These are phyloP conservation scores for Beauveria sp. DNA, from an alignment of 2,329 filamentous ascomycete species.

Conservation along the genomic window DNA sequence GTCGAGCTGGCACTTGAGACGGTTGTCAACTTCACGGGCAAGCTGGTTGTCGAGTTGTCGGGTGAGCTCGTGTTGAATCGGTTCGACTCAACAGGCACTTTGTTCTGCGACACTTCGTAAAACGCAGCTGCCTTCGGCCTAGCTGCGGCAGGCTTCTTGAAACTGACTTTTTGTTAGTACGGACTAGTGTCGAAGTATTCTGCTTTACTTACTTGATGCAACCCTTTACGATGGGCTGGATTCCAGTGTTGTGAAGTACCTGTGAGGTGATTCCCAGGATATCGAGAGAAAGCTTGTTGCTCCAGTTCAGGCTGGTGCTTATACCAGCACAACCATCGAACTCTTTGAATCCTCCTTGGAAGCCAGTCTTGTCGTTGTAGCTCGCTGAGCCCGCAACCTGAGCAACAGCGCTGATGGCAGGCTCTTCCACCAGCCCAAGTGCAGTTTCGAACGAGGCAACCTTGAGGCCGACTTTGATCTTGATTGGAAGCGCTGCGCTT, in stretches of 20 bases:
- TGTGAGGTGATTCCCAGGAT: constrained; percentile 12
- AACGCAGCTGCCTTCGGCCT: neutral
- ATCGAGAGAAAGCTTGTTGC: constrained; percentile 20
- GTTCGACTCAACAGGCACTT: neutral
- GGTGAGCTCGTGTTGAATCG: neutral
- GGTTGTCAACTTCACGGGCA: too few relatives aligned
- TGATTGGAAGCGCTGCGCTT: constrained; percentile 22
- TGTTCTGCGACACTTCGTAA: neutral
- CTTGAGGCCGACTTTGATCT: constrained; percentile 19
- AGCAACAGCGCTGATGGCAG: constrained; percentile 20
- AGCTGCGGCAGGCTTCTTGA: neutral
- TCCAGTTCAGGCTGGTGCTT: constrained; percentile 20
- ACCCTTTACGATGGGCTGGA: constrained; percentile 14
- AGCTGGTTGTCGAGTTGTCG: neutral
- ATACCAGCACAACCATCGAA: constrained; percentile 21
- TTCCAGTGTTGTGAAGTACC: constrained; percentile 18
- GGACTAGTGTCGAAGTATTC: neutral
- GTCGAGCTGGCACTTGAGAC: too few relatives aligned
- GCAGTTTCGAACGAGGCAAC: constrained; percentile 17
- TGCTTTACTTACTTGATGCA: constrained; percentile 20
- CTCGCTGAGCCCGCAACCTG: constrained; percentile 15
- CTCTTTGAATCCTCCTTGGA: constrained; percentile 16
- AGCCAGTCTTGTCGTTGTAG: constrained; percentile 4
- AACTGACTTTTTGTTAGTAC: neutral
- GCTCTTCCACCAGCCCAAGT: constrained; percentile 20